These are phyloP conservation scores for Cucumis variabilis DNA, from an alignment of 331 rosid genomes.

Conservation along the genomic window DNA sequence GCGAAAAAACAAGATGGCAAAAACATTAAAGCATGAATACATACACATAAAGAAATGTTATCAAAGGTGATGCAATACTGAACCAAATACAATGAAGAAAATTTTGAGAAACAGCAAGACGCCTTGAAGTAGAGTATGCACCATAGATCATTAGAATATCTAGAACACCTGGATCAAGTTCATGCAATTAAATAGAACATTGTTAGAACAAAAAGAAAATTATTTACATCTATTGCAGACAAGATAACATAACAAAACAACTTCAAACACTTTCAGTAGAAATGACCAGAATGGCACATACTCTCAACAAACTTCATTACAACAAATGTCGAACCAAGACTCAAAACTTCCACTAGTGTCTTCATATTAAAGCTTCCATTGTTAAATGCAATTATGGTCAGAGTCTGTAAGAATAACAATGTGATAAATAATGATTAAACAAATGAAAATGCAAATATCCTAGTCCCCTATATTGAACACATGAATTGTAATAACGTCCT, in stretches of 20 bases:
- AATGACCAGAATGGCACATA: slow-evolving; percentile 45
- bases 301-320: slow-evolving; percentile 92
- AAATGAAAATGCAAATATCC: background rate
- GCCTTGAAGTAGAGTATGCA: slow-evolving; percentile 88
- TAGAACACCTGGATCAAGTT: slow-evolving; percentile 70
- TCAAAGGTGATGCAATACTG: slow-evolving; percentile 67
- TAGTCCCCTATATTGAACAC: background rate
- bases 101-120: slow-evolving; percentile 72
- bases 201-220: background rate
- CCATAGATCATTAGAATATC: slow-evolving; percentile 96
- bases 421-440: background rate
- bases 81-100: slow-evolving; percentile 92
- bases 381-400: slow-evolving; percentile 86
- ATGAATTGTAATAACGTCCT: background rate
- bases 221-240: background rate
- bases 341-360: slow-evolving; percentile 83
- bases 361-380: slow-evolving; percentile 58
- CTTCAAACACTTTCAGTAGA: background rate
- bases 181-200: background rate
- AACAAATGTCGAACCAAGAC: slow-evolving; percentile 93
- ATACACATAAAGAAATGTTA: slow-evolving; percentile 84
- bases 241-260: background rate
- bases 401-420: slow-evolving; percentile 59
- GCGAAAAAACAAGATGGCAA: slow-evolving; percentile 18
- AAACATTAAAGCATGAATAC: slow-evolving; percentile 33